These are phyloP conservation scores for Sugiyamaella marilandica DNA, from an alignment of 805 yeast genomes.

Conservation along the genomic window DNA sequence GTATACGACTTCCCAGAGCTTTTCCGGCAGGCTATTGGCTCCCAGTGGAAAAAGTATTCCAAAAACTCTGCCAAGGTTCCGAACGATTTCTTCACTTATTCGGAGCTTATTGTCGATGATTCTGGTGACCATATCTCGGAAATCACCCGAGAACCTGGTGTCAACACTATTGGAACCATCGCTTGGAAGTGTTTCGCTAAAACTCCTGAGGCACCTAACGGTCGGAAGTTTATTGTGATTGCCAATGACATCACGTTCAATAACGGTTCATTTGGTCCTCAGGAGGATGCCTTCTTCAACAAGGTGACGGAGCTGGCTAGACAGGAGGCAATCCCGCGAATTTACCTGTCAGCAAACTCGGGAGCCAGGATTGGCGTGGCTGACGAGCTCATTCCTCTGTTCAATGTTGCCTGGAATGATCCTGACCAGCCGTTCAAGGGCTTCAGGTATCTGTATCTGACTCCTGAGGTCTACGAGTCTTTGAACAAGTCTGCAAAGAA, in stretches of 20 bases:
- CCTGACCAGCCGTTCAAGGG: constrained; percentile 74
- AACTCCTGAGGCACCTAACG: constrained; percentile 96
- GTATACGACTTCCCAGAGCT: constrained; percentile 98
- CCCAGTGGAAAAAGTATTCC: constrained; percentile 72
- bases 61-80: constrained; percentile 39
- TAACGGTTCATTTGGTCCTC: constrained; percentile 98
- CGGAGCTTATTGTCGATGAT: constrained; percentile 83
- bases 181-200: constrained; percentile 87
- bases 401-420: constrained; percentile 90
- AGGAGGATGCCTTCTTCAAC: constrained; percentile 87
- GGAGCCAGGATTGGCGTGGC: constrained; percentile 99
- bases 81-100: constrained; percentile 69
- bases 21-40: constrained; percentile 84
- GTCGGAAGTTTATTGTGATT: constrained; percentile 86
- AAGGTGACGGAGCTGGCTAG: constrained; percentile 90
- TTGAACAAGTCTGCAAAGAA: constrained; percentile 34
- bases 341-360: constrained; percentile 94
- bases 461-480: constrained; percentile 61
- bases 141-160: constrained; percentile 93
- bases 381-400: constrained; percentile 85
- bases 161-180: constrained; percentile 95
- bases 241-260: constrained; percentile 97
- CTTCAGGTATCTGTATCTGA: constrained; percentile 80
- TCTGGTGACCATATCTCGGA: constrained; percentile 72
- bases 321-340: constrained; percentile 87